Percentiles rank a stretch among this genome's conserved stretches.
These are phyloP conservation scores for Saccharomycopsis fermentans DNA, from an alignment of 805 yeast species.

Conservation along the genomic window DNA sequence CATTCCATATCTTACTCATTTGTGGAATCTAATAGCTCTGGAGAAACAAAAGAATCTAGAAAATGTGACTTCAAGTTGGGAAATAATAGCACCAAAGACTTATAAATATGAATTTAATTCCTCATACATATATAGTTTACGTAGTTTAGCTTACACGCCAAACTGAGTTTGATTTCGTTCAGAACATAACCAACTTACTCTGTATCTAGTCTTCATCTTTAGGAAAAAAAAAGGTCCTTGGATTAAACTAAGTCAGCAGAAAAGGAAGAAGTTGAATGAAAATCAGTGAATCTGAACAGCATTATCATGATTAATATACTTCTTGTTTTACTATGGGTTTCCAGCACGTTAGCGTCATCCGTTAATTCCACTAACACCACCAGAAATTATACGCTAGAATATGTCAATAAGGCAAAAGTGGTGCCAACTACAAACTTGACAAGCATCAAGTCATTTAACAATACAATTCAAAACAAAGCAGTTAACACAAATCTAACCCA, in stretches of 20 bases:
- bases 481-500: background rate
- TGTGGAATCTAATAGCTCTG: background rate
- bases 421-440: background rate
- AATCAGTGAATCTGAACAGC: background rate
- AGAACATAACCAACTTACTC: background rate
- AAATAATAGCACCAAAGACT: background rate
- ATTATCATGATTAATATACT: background rate
- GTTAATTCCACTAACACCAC: background rate
- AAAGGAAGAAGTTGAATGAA: background rate
- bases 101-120: background rate
- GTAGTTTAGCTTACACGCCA: too few relatives aligned
- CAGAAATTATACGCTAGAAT: background rate
- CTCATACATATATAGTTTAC: too few relatives aligned
- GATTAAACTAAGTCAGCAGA: background rate
- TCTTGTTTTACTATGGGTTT: background rate
- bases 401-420: background rate
- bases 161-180: too few relatives aligned
- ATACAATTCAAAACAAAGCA: background rate
- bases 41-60: background rate
- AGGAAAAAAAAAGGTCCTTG: too few relatives aligned
- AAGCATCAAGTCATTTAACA: background rate
- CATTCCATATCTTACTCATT: background rate
- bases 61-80: background rate
- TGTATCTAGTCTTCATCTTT: background rate
- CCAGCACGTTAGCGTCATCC: background rate